Evolutionary conservation across 768 basidiomycete species (phyloP).

Genomic region (Sarcodon sp.): DNA sequence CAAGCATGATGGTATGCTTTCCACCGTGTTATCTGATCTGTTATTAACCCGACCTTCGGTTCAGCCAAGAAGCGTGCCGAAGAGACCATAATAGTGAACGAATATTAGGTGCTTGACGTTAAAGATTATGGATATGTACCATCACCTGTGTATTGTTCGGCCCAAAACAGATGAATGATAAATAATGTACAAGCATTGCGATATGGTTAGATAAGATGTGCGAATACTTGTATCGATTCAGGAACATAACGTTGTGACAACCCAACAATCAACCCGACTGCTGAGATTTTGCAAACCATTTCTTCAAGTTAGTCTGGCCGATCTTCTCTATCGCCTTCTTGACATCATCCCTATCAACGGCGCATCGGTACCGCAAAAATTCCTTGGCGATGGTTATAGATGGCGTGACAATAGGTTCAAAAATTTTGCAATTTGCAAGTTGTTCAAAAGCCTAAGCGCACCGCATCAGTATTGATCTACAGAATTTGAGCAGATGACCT

Average conservation of each 20-base stretch:
- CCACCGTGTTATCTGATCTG: background rate
- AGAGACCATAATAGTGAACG: background rate
- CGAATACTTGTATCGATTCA: no score
- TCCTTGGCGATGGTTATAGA: constrained; percentile 43
- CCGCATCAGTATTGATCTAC: background rate
- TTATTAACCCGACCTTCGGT: background rate
- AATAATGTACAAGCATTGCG: background rate
- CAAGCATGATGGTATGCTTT: constrained; percentile 21
- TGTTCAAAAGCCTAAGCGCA: constrained; percentile 60
- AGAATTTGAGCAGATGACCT: constrained; percentile 15
- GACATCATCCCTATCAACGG: constrained; percentile 49
- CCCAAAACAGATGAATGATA: background rate
- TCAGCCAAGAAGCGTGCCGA: background rate
- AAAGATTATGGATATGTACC: background rate
- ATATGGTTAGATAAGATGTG: no score
- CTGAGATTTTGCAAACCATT: constrained; percentile 59
- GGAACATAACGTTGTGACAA: no score
- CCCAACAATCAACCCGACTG: background rate
- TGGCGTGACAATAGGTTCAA: constrained; percentile 36
- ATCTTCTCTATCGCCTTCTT: constrained; percentile 51
- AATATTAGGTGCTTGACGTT: background rate
- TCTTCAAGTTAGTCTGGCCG: constrained; percentile 60
- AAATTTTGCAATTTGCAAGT: constrained; percentile 42
- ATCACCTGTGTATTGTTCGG: background rate
- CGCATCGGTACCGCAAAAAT: constrained; percentile 66